Evolutionary conservation across 306 rosid genomes (phyloP).

Genomic region (Prunus kanzakura): DNA sequence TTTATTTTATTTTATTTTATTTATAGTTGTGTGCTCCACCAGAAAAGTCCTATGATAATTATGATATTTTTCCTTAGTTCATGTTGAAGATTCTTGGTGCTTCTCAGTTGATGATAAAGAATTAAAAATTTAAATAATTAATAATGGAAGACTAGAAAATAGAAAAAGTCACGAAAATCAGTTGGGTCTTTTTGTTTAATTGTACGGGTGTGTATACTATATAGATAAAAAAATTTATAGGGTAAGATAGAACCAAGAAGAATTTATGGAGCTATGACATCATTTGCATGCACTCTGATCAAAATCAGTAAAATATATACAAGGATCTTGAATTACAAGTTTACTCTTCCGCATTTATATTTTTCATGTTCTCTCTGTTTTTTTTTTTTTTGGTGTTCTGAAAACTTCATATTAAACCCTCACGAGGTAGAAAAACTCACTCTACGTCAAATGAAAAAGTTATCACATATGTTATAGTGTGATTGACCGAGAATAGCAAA

Average conservation of each 20-base stretch:
- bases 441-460: too few relatives aligned
- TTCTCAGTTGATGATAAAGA: background rate
- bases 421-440: too few relatives aligned
- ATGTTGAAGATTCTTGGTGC: background rate
- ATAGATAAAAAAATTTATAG: too few relatives aligned
- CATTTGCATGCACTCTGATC: background rate
- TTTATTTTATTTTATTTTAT: background rate
- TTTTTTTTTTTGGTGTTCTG: too few relatives aligned
- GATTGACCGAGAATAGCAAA: accelerated
- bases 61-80: too few relatives aligned
- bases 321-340: too few relatives aligned
- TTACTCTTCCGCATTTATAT: too few relatives aligned
- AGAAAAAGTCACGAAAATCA: background rate
- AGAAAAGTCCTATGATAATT: background rate
- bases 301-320: too few relatives aligned
- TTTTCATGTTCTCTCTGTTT: too few relatives aligned
- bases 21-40: background rate
- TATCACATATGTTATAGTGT: accelerated
- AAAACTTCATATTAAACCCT: too few relatives aligned
- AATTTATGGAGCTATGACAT: background rate
- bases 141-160: background rate
- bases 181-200: too few relatives aligned
- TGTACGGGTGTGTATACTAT: too few relatives aligned
- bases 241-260: background rate
- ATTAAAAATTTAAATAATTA: background rate